Conservation (phyloP, 306 rosid species). For the Dryas drummondii region DNA sequence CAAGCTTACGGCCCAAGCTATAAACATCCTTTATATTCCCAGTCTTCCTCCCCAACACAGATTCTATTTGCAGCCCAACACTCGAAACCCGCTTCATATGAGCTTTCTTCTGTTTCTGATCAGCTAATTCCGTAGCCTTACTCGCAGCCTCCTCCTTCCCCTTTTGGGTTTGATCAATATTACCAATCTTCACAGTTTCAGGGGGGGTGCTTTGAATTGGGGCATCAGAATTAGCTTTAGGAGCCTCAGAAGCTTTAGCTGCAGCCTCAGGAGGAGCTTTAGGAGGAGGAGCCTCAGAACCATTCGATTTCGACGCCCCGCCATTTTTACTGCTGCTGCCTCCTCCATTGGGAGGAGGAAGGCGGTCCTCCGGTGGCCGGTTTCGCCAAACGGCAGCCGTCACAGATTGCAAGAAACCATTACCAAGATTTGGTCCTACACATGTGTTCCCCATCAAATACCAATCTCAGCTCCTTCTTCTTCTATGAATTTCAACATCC, state of each 20-base stretch:
- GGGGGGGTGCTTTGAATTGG: constrained; percentile 68
- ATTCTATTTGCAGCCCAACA: constrained; percentile 66
- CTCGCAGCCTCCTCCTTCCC: constrained; percentile 15
- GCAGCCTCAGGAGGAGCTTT: constrained; percentile 1
- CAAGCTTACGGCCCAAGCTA: constrained; percentile 81
- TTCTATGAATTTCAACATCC: constrained; percentile 28
- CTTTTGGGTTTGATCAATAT: constrained; percentile 24
- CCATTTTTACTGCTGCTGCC: constrained; percentile 28
- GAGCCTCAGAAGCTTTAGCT: constrained; percentile 11
- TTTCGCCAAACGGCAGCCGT: constrained; percentile 66
- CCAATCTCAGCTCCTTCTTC: constrained; percentile 34
- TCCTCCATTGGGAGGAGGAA: constrained; percentile 48
- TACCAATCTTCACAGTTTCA: constrained; percentile 46
- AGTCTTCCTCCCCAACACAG: constrained; percentile 73
- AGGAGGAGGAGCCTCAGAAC: neutral
- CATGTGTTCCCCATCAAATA: constrained; percentile 91
- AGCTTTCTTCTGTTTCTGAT: constrained; percentile 43
- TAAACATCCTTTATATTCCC: constrained; percentile 65
- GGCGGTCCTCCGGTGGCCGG: constrained; percentile 62
- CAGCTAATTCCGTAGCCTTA: constrained; percentile 32
- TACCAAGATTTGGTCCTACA: constrained; percentile 68
- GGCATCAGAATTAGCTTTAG: constrained; percentile 8
- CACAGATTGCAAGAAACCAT: constrained; percentile 70
- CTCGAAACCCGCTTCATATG: constrained; percentile 65
- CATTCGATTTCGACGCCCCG: neutral